Evolutionary conservation across 164 flowering plant genomes (phyloP).

Genomic region (Annona squamosa): DNA sequence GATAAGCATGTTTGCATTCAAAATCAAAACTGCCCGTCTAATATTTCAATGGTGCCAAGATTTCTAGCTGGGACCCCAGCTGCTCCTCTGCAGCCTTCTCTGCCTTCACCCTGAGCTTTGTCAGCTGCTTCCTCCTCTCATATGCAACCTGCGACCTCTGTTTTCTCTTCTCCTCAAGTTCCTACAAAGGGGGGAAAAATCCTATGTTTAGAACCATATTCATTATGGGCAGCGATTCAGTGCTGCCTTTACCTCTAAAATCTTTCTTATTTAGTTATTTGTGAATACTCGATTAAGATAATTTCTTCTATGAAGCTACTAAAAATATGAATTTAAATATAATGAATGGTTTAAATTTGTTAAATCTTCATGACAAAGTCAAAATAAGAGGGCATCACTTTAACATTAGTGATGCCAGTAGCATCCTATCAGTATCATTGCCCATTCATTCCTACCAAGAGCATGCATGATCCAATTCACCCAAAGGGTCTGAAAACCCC

Average conservation of each 20-base stretch:
- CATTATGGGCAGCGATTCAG: too few species aligned
- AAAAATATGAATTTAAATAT: too few species aligned
- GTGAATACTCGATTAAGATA: too few species aligned
- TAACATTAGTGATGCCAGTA: too few species aligned
- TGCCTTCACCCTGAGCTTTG: conserved; percentile 55
- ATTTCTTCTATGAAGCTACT: too few species aligned
- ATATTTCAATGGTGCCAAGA: conserved; percentile 55
- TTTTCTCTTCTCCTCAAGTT: conserved; percentile 20
- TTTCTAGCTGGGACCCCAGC: conserved; percentile 57
- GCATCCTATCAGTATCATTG: too few species aligned
- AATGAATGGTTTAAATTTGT: too few species aligned
- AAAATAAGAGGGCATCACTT: too few species aligned
- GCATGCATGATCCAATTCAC: too few species aligned
- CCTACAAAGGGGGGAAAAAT: conserved; percentile 2
- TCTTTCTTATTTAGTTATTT: not conserved
- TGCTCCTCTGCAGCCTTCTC: conserved; percentile 66
- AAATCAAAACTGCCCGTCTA: conserved; percentile 15
- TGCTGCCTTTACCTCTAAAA: not conserved
- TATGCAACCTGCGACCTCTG: conserved; percentile 25
- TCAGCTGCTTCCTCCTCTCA: conserved; percentile 58
- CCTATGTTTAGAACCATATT: not conserved
- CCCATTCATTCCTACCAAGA: too few species aligned
- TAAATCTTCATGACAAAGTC: too few species aligned
- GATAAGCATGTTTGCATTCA: not conserved
- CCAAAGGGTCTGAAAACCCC: too few species aligned